phyloP scores from a whole-genome alignment of 257 asterid genomes.

The Linderniella brevidens region DNA sequence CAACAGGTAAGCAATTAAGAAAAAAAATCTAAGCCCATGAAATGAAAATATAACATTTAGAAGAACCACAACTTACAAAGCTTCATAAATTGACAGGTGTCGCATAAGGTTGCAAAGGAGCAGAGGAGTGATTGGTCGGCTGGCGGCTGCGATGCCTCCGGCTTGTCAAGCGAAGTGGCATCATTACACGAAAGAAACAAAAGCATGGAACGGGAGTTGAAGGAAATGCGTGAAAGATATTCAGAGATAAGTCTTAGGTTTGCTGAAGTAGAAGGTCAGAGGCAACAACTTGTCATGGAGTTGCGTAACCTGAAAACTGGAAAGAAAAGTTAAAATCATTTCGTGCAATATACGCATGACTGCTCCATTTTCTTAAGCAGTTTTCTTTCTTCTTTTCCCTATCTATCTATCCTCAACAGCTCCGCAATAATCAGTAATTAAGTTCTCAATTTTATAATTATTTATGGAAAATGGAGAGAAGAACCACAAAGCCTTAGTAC shows the following conservation, averaged over 20 bases:
- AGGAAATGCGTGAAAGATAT: constrained; percentile 80
- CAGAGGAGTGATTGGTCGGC: constrained; percentile 17
- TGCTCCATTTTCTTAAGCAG: no score
- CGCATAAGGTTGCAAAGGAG: constrained; percentile 13
- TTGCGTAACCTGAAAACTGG: constrained; percentile 67
- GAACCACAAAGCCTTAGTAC: no score
- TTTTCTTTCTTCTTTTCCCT: no score
- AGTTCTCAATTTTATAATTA: no score
- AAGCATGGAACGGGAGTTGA: constrained; percentile 57
- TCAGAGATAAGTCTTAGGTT: constrained; percentile 93
- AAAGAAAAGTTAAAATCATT: constrained; percentile 29
- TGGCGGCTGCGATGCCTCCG: constrained; percentile 29
- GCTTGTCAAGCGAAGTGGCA: constrained; percentile 36
- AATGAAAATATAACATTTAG: no score
- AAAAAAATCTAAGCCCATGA: no score
- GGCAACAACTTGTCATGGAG: constrained; percentile 92
- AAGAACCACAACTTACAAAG: no score
- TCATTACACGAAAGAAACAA: constrained; percentile 53
- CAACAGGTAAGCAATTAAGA: constrained; percentile 27
- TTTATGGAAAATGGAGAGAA: no score
- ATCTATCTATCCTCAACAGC: no score
- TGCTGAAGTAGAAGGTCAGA: constrained; percentile 97
- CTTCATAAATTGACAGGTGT: constrained; percentile 8
- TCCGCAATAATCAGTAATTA: no score
- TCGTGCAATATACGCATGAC: no score